Conservation (phyloP, 768 basidiomycete species). For the Lactarius trivialis region DNA sequence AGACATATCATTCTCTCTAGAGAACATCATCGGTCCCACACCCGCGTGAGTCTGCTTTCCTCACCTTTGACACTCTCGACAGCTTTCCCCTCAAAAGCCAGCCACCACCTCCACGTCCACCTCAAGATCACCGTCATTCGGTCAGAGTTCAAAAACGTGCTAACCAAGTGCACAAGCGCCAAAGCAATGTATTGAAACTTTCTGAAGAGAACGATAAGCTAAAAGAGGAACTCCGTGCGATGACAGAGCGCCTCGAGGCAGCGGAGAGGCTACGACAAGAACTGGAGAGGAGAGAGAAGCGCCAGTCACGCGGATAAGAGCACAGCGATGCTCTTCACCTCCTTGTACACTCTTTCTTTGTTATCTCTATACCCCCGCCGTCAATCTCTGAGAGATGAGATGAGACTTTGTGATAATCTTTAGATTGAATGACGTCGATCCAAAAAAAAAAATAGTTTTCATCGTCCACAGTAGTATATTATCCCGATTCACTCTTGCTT, state of each 20-base stretch:
- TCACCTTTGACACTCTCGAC: neutral
- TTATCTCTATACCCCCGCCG: neutral
- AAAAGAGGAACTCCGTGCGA: conserved; percentile 65
- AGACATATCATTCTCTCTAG: conserved; percentile 16
- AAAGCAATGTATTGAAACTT: conserved; percentile 70
- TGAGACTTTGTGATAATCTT: neutral
- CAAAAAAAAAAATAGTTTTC: too few species aligned
- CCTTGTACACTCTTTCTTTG: neutral
- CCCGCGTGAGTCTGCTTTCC: conserved; percentile 9
- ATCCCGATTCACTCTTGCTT: conserved; percentile 3
- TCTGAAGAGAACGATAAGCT: conserved; percentile 76
- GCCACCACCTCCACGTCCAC: neutral
- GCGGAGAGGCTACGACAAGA: conserved; percentile 56
- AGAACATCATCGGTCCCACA: conserved; percentile 13
- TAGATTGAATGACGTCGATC: neutral
- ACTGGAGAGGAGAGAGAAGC: conserved; percentile 27
- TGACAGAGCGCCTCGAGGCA: conserved; percentile 68
- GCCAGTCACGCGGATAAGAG: neutral
- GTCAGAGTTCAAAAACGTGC: conserved; percentile 30
- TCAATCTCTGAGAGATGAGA: neutral
- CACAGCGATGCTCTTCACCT: neutral
- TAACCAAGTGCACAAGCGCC: conserved; percentile 48
- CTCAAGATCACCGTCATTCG: conserved; percentile 2
- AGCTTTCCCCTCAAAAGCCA: conserved; percentile 3
- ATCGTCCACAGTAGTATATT: neutral